phyloP scores from a whole-genome alignment of 768 basidiomycete species.

The Rhodotorula sphaerocarpa region DNA sequence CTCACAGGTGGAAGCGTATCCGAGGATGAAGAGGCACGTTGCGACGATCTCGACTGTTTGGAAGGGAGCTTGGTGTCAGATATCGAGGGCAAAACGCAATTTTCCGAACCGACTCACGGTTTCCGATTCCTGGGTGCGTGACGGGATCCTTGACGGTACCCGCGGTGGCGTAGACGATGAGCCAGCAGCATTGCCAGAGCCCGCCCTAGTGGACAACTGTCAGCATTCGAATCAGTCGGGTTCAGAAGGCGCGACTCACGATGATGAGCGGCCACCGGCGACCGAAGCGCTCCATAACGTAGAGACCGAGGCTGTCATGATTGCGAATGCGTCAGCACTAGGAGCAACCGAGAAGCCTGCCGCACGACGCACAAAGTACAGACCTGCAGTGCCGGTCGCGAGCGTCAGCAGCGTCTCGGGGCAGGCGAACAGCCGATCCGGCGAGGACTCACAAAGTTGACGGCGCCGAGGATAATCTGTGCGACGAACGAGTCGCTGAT shows the following conservation, averaged over 20 bases:
- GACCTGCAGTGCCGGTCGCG: no score
- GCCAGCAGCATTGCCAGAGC: conserved; percentile 61
- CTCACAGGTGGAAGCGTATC: conserved; percentile 56
- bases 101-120: conserved; percentile 43
- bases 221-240: background rate
- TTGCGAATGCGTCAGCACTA: no score
- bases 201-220: conserved; percentile 47
- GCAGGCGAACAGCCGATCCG: background rate
- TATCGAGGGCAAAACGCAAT: no score
- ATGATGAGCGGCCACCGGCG: conserved; percentile 58
- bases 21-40: conserved; percentile 63
- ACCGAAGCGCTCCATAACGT: conserved; percentile 61
- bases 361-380: conserved; percentile 5
- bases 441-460: conserved; percentile 60
- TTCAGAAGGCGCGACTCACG: conserved; percentile 36
- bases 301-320: conserved; percentile 49
- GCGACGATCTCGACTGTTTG: conserved; percentile 59
- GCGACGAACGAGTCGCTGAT: conserved; percentile 60
- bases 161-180: conserved; percentile 65
- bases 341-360: no score
- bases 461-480: conserved; percentile 66
- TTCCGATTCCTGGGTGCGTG: conserved; percentile 51
- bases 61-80: background rate
- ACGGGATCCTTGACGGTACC: conserved; percentile 58
- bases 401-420: no score